These are phyloP conservation scores for Mortierella claussenii DNA, from an alignment of 192 early-diverging fungal genomes.

Conservation along the genomic window DNA sequence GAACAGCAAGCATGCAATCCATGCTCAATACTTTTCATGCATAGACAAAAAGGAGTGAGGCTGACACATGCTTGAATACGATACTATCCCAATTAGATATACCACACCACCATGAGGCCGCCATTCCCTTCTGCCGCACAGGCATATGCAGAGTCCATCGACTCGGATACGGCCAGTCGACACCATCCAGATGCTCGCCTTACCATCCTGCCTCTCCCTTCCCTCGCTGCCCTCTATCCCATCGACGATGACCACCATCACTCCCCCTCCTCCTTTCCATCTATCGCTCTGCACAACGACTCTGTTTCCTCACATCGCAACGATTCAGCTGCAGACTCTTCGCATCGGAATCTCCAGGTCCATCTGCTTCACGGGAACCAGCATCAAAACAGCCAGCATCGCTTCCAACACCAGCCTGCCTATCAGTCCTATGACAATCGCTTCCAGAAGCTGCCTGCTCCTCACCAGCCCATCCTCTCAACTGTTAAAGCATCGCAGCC, in stretches of 20 bases:
- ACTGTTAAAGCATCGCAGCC: not conserved
- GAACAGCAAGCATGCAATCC: no score
- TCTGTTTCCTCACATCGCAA: slow-evolving; percentile 12
- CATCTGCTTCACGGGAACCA: slow-evolving; percentile 26
- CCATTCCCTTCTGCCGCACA: slow-evolving; percentile 51
- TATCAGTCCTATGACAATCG: slow-evolving; percentile 36
- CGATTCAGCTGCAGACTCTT: slow-evolving; percentile 5
- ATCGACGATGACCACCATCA: slow-evolving; percentile 17
- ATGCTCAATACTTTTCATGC: no score
- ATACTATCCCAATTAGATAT: not conserved
- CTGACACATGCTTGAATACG: not conserved
- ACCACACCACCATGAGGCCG: slow-evolving; percentile 27
- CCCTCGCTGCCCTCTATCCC: slow-evolving; percentile 46
- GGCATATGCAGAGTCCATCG: slow-evolving; percentile 47
- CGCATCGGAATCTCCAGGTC: slow-evolving; percentile 18
- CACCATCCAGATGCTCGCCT: slow-evolving; percentile 52
- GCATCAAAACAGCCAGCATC: slow-evolving; percentile 9
- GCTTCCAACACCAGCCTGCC: slow-evolving; percentile 13
- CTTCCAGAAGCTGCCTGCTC: slow-evolving; percentile 30
- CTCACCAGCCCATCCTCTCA: not conserved
- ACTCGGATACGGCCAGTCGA: slow-evolving; percentile 50
- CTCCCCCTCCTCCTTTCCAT: slow-evolving; percentile 1
- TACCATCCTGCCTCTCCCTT: slow-evolving; percentile 49
- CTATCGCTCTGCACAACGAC: slow-evolving; percentile 2
- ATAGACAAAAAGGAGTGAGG: no score